Evolutionary conservation across 441 rosid genomes (phyloP).

Genomic region (Adansonia grandidieri): DNA sequence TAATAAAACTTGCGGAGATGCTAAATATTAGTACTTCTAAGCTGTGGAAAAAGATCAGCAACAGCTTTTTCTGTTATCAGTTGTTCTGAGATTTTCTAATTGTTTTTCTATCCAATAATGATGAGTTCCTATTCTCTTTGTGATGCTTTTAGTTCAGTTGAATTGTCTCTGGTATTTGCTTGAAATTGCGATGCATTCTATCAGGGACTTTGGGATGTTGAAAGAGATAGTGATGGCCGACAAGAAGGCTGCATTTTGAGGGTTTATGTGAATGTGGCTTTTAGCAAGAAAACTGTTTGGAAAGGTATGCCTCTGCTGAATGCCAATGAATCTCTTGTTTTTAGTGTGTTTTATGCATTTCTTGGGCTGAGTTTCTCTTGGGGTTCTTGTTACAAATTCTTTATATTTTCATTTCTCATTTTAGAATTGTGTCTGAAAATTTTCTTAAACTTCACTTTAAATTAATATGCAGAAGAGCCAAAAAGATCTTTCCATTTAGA

Average conservation of each 20-base stretch:
- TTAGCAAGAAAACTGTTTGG: conserved; percentile 84
- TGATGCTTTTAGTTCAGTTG: not conserved
- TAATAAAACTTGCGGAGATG: not conserved
- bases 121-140: not conserved
- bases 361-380: conserved; percentile 5
- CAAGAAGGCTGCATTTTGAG: conserved; percentile 71
- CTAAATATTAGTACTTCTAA: not conserved
- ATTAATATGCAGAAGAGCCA: conserved; percentile 3
- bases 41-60: not conserved
- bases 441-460: not conserved
- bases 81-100: not conserved
- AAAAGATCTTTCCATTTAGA: not conserved
- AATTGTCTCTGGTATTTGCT: not conserved
- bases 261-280: conserved; percentile 78
- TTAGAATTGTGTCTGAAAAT: not conserved
- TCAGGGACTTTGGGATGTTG: conserved; percentile 86
- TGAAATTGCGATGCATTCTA: not conserved
- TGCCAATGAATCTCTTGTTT: conserved; percentile 9
- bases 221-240: conserved; percentile 54
- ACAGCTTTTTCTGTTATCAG: not conserved
- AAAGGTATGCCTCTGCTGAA: conserved; percentile 60
- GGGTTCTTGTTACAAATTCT: not conserved
- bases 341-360: not conserved
- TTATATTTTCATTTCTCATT: not conserved
- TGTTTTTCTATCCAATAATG: not conserved